phyloP scores from a whole-genome alignment of 2,329 filamentous ascomycete species.

The Macrophomina pseudophaseolina region DNA sequence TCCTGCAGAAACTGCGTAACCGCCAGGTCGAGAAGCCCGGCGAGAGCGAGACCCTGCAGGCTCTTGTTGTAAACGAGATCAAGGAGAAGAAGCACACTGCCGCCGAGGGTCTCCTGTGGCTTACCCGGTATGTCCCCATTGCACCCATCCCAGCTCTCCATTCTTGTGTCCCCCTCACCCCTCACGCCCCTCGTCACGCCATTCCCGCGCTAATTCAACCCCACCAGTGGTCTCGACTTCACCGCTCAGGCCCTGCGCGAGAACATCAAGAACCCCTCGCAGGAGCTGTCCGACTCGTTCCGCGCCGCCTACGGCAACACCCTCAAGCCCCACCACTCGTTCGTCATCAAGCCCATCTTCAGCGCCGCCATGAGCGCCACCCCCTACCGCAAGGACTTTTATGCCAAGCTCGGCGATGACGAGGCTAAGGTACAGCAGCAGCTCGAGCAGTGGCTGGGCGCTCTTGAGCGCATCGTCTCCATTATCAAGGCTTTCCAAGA shows the following conservation, averaged over 20 bases:
- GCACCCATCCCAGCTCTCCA: background rate
- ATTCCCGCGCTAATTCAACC: constrained; percentile 2
- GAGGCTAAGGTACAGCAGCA: constrained; percentile 65
- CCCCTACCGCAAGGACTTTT: constrained; percentile 93
- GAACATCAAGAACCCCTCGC: constrained; percentile 69
- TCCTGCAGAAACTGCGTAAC: constrained; percentile 81
- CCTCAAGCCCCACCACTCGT: constrained; percentile 89
- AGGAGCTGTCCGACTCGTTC: constrained; percentile 89
- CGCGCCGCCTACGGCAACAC: constrained; percentile 81
- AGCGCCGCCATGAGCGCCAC: constrained; percentile 89
- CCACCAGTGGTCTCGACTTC: constrained; percentile 83
- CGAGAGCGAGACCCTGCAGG: constrained; percentile 83
- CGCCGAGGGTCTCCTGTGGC: constrained; percentile 89
- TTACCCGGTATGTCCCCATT: constrained; percentile 69
- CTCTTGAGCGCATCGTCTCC: constrained; percentile 76
- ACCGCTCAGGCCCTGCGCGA: constrained; percentile 81
- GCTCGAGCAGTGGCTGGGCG: constrained; percentile 73
- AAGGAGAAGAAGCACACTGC: constrained; percentile 88
- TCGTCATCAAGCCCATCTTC: constrained; percentile 91
- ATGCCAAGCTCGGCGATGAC: constrained; percentile 78
- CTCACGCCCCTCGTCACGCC: background rate
- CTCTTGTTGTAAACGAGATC: constrained; percentile 83
- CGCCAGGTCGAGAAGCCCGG: constrained; percentile 77
- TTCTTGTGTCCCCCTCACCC: background rate
- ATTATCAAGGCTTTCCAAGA: constrained; percentile 70